Evolutionary conservation across 139 green algal genomes (phyloP), one percentile per base, ranked within the genome.

Genomic region (Coelastrella sp.): DNA sequence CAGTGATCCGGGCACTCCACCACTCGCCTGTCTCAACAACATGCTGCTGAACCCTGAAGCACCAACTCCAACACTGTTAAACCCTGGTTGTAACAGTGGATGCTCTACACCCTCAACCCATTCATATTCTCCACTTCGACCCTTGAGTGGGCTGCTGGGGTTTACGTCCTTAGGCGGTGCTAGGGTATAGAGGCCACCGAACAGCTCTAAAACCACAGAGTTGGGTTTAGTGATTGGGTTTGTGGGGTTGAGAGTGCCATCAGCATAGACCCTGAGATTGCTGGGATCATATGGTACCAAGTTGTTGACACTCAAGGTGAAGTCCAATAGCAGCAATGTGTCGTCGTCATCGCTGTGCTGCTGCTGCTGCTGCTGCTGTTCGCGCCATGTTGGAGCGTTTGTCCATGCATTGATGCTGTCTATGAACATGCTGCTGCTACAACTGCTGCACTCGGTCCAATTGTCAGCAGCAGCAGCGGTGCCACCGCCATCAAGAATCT

Each of bases 381-480:
- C 6, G 11, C 13, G 60, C 60, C n/a, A n/a, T n/a, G n/a, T n/a
- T n/a, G n/a, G n/a, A n/a, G n/a, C n/a, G n/a, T n/a, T n/a, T n/a
- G n/a, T n/a, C n/a, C n/a, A n/a, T n/a, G n/a, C n/a, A n/a, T n/a
- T 25, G 63, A n/a, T 73, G 63, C 63, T 43, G 40, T 40, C n/a
- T n/a, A n/a, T 59, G 9, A 8, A 7, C 23, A 0, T 30, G 23
- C n/a, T 30, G n/a, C 71, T 63, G 72, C 32, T 79, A 17, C 21
- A 6, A 11, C 67, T 76, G 67, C 64, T 73, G 64, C 64, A n/a
- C 41, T 25, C 25, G 6, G 15, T 4, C 3, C 67, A 57, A 37
- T 37, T 51, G 43, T 45, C 43, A 41, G 11, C 71, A 63, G n/a
- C 41, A 62, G 41, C 71, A 79, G 71, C 71, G 62, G 41, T n/a